A percentile compares a stretch with the other conserved stretches of the same genome.
These are phyloP conservation scores for Rutidosis leptorrhynchoides DNA, from an alignment of 129 eudicot genomes.

Conservation along the genomic window DNA sequence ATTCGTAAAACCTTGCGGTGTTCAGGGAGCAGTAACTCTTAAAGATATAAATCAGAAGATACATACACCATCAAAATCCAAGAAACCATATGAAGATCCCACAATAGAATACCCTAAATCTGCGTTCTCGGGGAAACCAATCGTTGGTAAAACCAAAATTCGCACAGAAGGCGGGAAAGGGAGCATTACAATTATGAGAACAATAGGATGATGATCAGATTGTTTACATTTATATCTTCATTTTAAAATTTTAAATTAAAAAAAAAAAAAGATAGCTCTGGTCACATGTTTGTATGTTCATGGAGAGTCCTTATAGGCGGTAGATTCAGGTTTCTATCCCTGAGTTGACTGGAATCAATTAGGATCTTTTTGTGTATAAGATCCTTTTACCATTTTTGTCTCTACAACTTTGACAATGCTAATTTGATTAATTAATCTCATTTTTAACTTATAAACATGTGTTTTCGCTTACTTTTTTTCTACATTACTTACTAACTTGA, in stretches of 20 bases:
- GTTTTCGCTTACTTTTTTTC: slow-evolving; percentile 3
- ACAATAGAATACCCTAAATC: slow-evolving; percentile 62
- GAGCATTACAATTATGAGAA: slow-evolving; percentile 96
- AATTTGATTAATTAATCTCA: slow-evolving; percentile 29
- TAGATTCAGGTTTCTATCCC: slow-evolving; percentile 37
- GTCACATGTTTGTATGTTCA: slow-evolving; percentile 23
- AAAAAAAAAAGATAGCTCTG: slow-evolving; percentile 13
- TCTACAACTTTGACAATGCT: slow-evolving; percentile 31
- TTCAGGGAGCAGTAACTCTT: slow-evolving; percentile 70
- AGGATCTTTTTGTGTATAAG: slow-evolving; percentile 44
- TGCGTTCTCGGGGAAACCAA: slow-evolving; percentile 90
- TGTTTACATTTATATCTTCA: not conserved
- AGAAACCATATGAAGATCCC: slow-evolving; percentile 46
- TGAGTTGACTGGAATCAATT: slow-evolving; percentile 31
- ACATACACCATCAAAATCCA: slow-evolving; percentile 54
- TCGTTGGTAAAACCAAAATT: slow-evolving; percentile 88
- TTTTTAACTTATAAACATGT: slow-evolving; percentile 13
- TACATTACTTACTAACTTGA: not conserved
- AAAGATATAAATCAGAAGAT: slow-evolving; percentile 86
- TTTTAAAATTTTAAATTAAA: slow-evolving; percentile 10
- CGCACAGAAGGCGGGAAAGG: slow-evolving; percentile 97
- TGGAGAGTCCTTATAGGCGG: slow-evolving; percentile 31
- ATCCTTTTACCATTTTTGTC: slow-evolving; percentile 36
- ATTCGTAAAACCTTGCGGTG: slow-evolving; percentile 79
- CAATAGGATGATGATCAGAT: slow-evolving; percentile 64